Percentiles rank a stretch among this genome's conserved stretches.
Evolutionary conservation across 306 rosid species (phyloP).

Genomic region (Vachellia collinsii): DNA sequence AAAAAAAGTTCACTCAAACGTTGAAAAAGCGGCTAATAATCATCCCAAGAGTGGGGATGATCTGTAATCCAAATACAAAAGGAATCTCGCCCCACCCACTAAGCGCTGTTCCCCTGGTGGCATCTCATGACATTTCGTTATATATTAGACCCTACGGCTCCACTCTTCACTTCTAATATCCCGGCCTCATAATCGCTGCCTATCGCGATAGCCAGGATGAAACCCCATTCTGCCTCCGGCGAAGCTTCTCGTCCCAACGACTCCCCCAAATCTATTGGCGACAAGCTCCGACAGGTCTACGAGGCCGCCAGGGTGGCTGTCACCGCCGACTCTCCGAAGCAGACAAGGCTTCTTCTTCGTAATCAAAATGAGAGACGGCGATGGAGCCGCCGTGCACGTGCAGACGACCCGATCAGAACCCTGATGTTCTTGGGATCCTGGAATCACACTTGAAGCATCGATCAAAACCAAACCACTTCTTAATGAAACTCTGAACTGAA

Average conservation of each 20-base stretch:
- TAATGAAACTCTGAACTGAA: not conserved
- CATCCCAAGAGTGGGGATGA: not conserved
- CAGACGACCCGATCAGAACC: slow-evolving; percentile 49
- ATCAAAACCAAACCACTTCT: not conserved
- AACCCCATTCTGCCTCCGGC: slow-evolving; percentile 37
- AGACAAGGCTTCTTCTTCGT: slow-evolving; percentile 22
- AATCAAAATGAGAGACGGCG: slow-evolving; percentile 31
- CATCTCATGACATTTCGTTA: slow-evolving; percentile 1
- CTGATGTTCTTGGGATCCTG: slow-evolving; percentile 53
- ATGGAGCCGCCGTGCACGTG: slow-evolving; percentile 30
- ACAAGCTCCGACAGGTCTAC: slow-evolving; percentile 38
- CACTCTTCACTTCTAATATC: no score
- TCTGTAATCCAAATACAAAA: slow-evolving; percentile 29
- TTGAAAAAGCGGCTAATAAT: no score
- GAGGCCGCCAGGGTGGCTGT: slow-evolving; percentile 12
- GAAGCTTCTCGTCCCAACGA: slow-evolving; percentile 34
- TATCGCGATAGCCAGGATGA: slow-evolving; percentile 29
- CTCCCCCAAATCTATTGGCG: slow-evolving; percentile 26
- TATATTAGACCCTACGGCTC: no score
- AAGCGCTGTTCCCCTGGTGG: no score
- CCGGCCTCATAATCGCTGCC: not conserved
- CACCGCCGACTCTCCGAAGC: slow-evolving; percentile 12
- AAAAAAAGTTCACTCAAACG: no score
- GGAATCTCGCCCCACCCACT: slow-evolving; percentile 23
- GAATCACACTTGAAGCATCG: slow-evolving; percentile 39